Base-by-base conservation (phyloP, 2,329 filamentous ascomycete genomes). In the Talaromyces pinophilus region DNA sequence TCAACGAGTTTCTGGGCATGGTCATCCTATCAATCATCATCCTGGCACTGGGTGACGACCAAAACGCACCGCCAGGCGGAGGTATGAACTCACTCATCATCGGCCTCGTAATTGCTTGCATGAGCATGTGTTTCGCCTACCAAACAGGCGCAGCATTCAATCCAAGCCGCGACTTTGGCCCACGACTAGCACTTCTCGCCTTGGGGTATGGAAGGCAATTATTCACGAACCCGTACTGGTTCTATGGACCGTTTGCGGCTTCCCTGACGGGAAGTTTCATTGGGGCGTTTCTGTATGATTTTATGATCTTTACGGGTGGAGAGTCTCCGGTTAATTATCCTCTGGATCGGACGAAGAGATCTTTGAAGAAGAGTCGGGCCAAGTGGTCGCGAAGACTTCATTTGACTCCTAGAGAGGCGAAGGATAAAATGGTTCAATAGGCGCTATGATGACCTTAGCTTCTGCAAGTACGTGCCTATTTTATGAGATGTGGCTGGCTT, bases 291-390 rank as follows among this genome's bases (percentile, higher is more conserved):
- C 72, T 84, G 67, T 85, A 86, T 72, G 84, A 85, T 71, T 77
- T 81, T 68, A 80, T 79, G 69, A 84, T 81, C 69, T 85, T 85
- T 69, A 81, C 81, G 0, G 80, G 81, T 5, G 82, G 82, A 0
- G 83, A 85, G 70, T 81, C 78, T 52, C 83, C 83, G 15, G 81
- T 84, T 65, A 85, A 82, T 73, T 82, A 86, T 73, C 81, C 81
- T 2, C 79, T 82, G 30, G 76, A 76, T 67, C 74, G 79, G 57
- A 80, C 78, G 7, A 73, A 78, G 70, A 73, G 80, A 38, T 77
- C 78, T 1, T 71, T 78, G 42, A 70, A 69, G 70, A 87, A 87
- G 77, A 87, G 71, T 61, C 63, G 70, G 11, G 70, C 69, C 67
- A 76, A 74, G 68, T 78, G 75, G 75, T 70, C 60, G 62, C 67